phyloP scores from a whole-genome alignment of 345 rosid species.

The Acer campestre region DNA sequence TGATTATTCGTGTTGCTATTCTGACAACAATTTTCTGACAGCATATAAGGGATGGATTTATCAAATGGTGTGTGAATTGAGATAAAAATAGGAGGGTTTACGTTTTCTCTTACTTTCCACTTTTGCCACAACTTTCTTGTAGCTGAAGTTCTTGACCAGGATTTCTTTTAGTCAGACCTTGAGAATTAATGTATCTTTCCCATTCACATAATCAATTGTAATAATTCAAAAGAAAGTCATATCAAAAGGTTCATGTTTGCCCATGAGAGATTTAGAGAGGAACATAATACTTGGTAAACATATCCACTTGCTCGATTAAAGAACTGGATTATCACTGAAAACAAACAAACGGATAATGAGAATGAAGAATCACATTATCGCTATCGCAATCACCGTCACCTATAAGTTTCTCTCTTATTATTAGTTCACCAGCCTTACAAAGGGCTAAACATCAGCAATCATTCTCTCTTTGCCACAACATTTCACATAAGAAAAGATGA shows the following conservation, averaged over 20 bases:
- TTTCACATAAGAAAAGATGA: not conserved
- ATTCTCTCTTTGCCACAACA: not conserved
- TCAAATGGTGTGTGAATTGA: not conserved
- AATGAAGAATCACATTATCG: not conserved
- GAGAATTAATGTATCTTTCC: not conserved
- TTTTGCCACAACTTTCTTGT: not conserved
- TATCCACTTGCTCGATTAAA: too few relatives aligned
- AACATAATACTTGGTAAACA: too few relatives aligned
- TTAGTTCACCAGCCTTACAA: not conserved
- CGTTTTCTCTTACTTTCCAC: not conserved
- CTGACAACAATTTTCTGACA: conserved; percentile 14
- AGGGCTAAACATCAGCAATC: not conserved
- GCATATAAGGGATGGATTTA: not conserved
- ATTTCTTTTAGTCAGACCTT: not conserved
- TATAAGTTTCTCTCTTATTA: not conserved
- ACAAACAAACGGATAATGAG: not conserved
- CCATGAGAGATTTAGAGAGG: too few relatives aligned
- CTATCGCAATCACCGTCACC: not conserved
- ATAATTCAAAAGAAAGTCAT: too few relatives aligned
- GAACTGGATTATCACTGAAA: not conserved
- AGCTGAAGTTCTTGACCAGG: too few relatives aligned
- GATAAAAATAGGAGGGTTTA: not conserved
- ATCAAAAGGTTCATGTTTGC: too few relatives aligned
- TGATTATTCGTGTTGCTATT: conserved; percentile 8
- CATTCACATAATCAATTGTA: too few relatives aligned